Evolutionary conservation across 805 yeast genomes (phyloP).

Genomic region (Candida boleticola): DNA sequence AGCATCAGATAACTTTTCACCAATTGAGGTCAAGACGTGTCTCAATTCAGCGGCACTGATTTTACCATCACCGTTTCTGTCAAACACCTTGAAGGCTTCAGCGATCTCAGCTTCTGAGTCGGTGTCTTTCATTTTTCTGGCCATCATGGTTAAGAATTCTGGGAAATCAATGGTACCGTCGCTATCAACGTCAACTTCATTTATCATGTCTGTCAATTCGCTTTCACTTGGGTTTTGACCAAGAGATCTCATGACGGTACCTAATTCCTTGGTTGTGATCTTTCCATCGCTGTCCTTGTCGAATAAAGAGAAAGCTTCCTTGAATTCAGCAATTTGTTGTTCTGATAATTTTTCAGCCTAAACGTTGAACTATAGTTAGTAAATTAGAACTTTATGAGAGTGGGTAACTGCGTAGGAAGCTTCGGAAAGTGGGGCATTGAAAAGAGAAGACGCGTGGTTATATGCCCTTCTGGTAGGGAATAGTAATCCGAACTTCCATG

Average conservation of each 20-base stretch:
- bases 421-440: too few relatives aligned
- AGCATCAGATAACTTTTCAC: constrained; percentile 93
- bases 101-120: constrained; percentile 96
- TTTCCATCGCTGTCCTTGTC: constrained; percentile 97
- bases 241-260: constrained; percentile 98
- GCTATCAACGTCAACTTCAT: constrained; percentile 94
- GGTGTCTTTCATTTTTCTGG: constrained; percentile 84
- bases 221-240: constrained; percentile 97
- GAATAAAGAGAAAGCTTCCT: constrained; percentile 95
- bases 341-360: constrained; percentile 89
- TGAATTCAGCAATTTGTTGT: constrained; percentile 94
- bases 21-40: constrained; percentile 95
- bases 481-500: too few relatives aligned
- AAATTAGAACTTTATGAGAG: constrained; percentile 11
- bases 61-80: constrained; percentile 93
- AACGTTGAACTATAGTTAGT: constrained; percentile 9
- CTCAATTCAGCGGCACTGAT: constrained; percentile 95
- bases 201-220: constrained; percentile 94
- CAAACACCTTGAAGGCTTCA: constrained; percentile 98
- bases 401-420: too few relatives aligned
- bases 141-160: constrained; percentile 46
- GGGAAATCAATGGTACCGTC: constrained; percentile 67
- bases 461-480: too few relatives aligned
- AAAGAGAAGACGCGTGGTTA: too few relatives aligned
- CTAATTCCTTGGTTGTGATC: constrained; percentile 92